Evolutionary conservation across 176 grass and related monocot species (phyloP).

Genomic region (Puya raimondii): DNA sequence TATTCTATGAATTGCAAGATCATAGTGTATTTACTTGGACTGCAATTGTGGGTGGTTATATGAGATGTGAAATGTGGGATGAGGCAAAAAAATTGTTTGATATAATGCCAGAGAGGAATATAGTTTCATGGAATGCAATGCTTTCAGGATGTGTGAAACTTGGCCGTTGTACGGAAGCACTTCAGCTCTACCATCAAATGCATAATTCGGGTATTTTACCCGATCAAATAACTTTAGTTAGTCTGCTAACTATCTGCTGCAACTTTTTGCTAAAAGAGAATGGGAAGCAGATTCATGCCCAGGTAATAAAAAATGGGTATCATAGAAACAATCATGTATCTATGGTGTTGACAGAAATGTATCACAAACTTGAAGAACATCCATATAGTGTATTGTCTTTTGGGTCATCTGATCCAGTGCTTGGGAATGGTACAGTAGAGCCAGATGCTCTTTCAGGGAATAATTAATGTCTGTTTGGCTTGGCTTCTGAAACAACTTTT

Average conservation of each 20-base stretch:
- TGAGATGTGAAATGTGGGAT: constrained; percentile 14
- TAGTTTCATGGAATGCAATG: constrained; percentile 26
- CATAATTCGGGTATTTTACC: constrained; percentile 15
- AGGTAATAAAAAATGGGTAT: constrained; percentile 19
- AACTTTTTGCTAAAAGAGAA: constrained; percentile 10
- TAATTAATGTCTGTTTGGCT: not conserved
- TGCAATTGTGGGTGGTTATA: constrained; percentile 13
- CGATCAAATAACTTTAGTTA: constrained; percentile 11
- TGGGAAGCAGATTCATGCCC: constrained; percentile 22
- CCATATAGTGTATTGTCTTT: not conserved
- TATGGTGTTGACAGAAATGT: constrained; percentile 6
- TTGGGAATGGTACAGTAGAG: constrained; percentile 2
- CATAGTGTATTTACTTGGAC: constrained; percentile 23
- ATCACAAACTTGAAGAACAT: constrained; percentile 11
- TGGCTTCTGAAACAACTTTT: too few relatives aligned
- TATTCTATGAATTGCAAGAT: constrained; percentile 10
- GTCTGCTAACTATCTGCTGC: constrained; percentile 10
- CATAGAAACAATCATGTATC: constrained; percentile 1
- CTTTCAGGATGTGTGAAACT: constrained; percentile 22
- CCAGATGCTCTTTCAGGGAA: not conserved
- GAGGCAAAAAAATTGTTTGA: constrained; percentile 16
- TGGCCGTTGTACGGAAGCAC: constrained; percentile 8
- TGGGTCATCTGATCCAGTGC: constrained; percentile 2
- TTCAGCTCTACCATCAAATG: constrained; percentile 12
- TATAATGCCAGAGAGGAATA: constrained; percentile 20